Evolutionary conservation across 2,329 filamentous ascomycete genomes (phyloP), one percentile per base, ranked within the genome.

Genomic region (Epicoccum sorghinum): DNA sequence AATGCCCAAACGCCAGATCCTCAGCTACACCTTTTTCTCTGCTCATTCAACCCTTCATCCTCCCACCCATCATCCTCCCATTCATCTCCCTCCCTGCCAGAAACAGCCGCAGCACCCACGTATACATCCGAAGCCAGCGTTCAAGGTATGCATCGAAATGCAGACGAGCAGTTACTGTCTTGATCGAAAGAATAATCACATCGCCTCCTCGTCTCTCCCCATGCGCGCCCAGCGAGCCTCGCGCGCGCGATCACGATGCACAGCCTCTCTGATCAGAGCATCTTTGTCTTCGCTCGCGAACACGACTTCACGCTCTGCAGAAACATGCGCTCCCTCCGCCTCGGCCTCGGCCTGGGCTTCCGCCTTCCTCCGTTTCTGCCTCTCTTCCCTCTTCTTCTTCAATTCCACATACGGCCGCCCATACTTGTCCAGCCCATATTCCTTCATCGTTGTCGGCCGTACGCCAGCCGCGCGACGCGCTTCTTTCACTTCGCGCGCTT

Each of bases 251-350:
- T 50, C 47, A 1, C 47, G 30, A 1, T 50, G 32, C 4, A 50
- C 30, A 32, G 42, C 42, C 47, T 50, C 47, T 12, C 18, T 43
- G 32, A 43, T 50, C 24, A n/a, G 36, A n/a, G 8, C 14, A 9
- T 32, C 32, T 8, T 52, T 33, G 24, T 45, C 24, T 25, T 52
- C 53, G 24, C 13, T 27, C 10, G 32, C 10, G n/a, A 29, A n/a
- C 12, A 14, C n/a, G 3, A 14, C n/a, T 22, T 14, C 44, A n/a
- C 7, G 4, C 18, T 5, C 6, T 25, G 4, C 25, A 18, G 18
- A 18, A 18, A 12, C 39, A 9, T 23, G 8, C 13, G 29, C 29
- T 7, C 10, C 8, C 5, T 27, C 23, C 7, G 24, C 12, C 12
- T 25, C 27, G 38, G 18, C 10, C 9, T 14, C 7, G 4, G 12